Conservation (phyloP, 345 rosid genomes). For the Salix dunnii region DNA sequence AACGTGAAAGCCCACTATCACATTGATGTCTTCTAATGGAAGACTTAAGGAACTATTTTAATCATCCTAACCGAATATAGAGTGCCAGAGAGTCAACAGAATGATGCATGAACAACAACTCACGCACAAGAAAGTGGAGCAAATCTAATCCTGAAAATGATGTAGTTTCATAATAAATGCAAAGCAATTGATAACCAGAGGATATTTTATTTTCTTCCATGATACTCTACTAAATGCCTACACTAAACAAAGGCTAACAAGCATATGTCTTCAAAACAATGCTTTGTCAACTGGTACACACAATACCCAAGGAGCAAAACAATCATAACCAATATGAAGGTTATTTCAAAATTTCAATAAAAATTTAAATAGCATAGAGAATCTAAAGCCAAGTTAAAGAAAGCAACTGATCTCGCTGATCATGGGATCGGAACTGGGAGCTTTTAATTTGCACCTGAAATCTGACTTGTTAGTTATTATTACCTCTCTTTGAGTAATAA, state of each 20-base stretch:
- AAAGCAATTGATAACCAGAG: background rate
- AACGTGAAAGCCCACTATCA: too few relatives aligned
- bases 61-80: too few relatives aligned
- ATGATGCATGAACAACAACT: too few relatives aligned
- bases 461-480: background rate
- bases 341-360: background rate
- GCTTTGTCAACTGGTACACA: background rate
- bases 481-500: slow-evolving; percentile 94
- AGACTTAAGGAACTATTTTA: too few relatives aligned
- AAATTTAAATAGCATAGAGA: background rate
- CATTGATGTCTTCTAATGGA: too few relatives aligned
- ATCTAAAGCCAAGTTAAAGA: background rate
- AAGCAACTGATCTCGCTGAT: background rate
- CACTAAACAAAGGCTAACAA: too few relatives aligned
- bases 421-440: background rate
- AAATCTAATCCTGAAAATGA: too few relatives aligned
- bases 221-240: slow-evolving; percentile 65
- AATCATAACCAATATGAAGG: background rate
- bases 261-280: background rate
- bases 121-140: too few relatives aligned
- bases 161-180: background rate
- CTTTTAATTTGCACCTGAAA: background rate
- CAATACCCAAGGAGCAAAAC: background rate
- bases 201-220: slow-evolving; percentile 50
- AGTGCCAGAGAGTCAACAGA: too few relatives aligned